A percentile compares a stretch with the other conserved stretches of the same genome.
Evolutionary conservation across 83 land plant genomes (phyloP).

Genomic region (Larix sibirica): DNA sequence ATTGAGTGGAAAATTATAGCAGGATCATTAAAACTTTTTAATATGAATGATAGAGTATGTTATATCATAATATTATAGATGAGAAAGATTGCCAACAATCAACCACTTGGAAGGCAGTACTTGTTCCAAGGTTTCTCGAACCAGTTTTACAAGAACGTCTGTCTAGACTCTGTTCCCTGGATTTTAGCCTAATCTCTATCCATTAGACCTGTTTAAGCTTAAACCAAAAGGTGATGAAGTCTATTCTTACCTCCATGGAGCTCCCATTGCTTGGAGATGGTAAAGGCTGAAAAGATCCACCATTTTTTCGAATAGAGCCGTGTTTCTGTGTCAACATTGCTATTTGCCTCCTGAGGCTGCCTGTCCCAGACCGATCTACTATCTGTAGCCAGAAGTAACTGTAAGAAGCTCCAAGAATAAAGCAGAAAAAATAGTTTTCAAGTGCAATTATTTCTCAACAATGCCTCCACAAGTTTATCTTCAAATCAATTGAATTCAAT

Average conservation of each 20-base stretch:
- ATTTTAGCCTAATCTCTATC: background rate
- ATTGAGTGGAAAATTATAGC: background rate
- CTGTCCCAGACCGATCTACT: conserved; percentile 43
- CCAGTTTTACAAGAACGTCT: background rate
- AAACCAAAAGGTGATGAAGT: no score
- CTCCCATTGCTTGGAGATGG: conserved; percentile 33
- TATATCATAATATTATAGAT: background rate
- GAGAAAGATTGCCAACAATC: background rate
- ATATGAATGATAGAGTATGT: background rate
- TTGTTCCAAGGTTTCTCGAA: background rate
- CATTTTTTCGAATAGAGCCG: conserved; percentile 16
- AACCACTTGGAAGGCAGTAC: background rate
- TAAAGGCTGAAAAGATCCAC: conserved; percentile 20
- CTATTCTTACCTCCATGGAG: conserved; percentile 33
- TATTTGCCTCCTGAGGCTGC: conserved; percentile 37
- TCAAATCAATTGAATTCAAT: background rate
- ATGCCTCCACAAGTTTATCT: background rate
- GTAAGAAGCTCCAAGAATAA: background rate
- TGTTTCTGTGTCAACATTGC: conserved; percentile 31
- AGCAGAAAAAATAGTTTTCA: background rate
- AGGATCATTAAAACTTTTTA: background rate
- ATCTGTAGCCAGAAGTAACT: conserved; percentile 24
- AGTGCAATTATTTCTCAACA: background rate
- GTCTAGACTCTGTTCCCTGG: background rate
- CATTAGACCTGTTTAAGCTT: background rate